Base-by-base conservation (phyloP, 257 asterid species). In the Gentiana straminea region DNA sequence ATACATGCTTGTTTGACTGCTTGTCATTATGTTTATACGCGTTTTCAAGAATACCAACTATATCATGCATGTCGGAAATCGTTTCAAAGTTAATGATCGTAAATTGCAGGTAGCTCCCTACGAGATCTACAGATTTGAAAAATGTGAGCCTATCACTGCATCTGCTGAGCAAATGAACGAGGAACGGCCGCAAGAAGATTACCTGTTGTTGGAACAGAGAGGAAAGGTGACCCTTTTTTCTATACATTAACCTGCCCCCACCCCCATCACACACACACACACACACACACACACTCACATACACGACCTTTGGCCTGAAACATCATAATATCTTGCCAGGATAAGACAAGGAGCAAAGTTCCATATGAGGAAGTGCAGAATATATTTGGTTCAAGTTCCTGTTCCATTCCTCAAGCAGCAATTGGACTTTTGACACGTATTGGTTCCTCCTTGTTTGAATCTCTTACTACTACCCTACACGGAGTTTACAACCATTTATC, bases 121-220 rank as follows among this genome's bases (percentile, higher is more conserved):
- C 63, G 94, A 88, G 84, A 75, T 92, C 69, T 74, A 61, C 63
- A 72, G 69, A 55, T 77, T 83, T 47, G 96, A 90, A 59, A 82
- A 73, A 65, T 69, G 70, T 75, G 95, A 90, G 61, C 70, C 63
- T 81, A 24, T 60, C 13, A 70, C 72, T 53, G 89, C 70, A 63
- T 68, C 49, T 55, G 73, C 39, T 39, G 83, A 72, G 68, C 80
- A 70, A 58, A 61, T 77, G 35, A 62, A 60, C 13, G 84, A 68
- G 70, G 86, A 70, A 44, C 70, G 48, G 67, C 63, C 67, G 13
- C 57, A 63, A 65, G 74, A 77, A 3, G 77, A 63, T 55, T 66
- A 63, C 60, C 81, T 71, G 55, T 57, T 64, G 7, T 56, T 51
- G 41, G 76, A 74, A 60, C 74, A 66, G 32, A 57, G 71, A 54